Evolutionary conservation across 2,329 filamentous ascomycete genomes (phyloP).

Genomic region (Laburnicola sp.): DNA sequence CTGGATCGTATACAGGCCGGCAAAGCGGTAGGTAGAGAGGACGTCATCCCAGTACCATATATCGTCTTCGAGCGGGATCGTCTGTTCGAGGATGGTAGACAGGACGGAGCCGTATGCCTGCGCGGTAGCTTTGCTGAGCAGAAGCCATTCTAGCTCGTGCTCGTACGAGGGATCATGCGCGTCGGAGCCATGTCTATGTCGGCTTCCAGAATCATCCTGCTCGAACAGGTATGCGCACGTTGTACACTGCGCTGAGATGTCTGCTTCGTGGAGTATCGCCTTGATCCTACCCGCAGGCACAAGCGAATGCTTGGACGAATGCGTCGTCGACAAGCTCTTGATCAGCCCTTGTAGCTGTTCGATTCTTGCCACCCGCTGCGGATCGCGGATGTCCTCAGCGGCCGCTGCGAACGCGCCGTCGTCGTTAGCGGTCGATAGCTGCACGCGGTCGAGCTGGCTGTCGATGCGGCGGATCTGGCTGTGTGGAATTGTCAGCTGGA

Average conservation of each 20-base stretch:
- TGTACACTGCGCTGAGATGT: slow-evolving; percentile 49
- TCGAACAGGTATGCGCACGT: slow-evolving; percentile 47
- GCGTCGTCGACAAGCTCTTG: slow-evolving; percentile 70
- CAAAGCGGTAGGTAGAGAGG: slow-evolving; percentile 74
- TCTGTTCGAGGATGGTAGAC: slow-evolving; percentile 77
- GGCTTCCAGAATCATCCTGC: slow-evolving; percentile 30
- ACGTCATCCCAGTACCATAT: slow-evolving; percentile 97
- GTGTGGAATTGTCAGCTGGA: slow-evolving; percentile 13
- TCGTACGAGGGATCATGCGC: slow-evolving; percentile 56
- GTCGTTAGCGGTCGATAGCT: slow-evolving; percentile 47
- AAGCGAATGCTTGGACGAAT: slow-evolving; percentile 66
- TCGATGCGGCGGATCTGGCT: slow-evolving; percentile 63
- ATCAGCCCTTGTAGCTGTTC: slow-evolving; percentile 67
- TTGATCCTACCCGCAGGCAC: slow-evolving; percentile 60
- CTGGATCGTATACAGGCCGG: slow-evolving; percentile 81
- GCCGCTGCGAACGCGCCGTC: slow-evolving; percentile 25
- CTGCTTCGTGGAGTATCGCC: slow-evolving; percentile 65
- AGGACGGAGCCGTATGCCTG: slow-evolving; percentile 84
- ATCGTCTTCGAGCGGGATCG: slow-evolving; percentile 79
- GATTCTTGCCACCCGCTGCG: slow-evolving; percentile 54
- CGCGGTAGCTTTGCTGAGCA: slow-evolving; percentile 88
- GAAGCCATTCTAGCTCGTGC: slow-evolving; percentile 83
- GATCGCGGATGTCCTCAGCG: slow-evolving; percentile 40
- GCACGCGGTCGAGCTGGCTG: slow-evolving; percentile 60
- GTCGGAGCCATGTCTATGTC: slow-evolving; percentile 25